Conservation (phyloP, 2,329 filamentous ascomycete species). For the Sporothrix euskadiensis region DNA sequence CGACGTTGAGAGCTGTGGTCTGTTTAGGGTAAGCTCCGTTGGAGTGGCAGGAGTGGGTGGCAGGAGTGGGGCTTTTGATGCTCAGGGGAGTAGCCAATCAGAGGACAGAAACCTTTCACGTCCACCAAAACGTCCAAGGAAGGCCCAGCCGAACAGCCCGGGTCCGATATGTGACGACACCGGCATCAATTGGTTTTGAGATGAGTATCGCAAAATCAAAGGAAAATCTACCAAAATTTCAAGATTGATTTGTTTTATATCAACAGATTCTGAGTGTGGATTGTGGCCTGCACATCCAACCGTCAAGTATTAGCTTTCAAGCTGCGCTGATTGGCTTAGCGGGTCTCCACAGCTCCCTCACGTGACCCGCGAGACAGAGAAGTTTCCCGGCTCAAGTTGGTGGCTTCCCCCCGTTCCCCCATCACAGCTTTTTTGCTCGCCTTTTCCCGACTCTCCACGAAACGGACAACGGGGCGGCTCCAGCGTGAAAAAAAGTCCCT, state of each 20-base stretch:
- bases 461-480: slow-evolving; percentile 20
- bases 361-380: slow-evolving; percentile 30
- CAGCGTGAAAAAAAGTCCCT: slow-evolving; percentile 5
- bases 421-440: slow-evolving; percentile 30
- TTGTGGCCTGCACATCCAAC: neutral
- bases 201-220: neutral
- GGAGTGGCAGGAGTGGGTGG: neutral
- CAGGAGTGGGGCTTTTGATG: slow-evolving; percentile 2
- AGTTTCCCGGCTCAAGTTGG: slow-evolving; percentile 27
- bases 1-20: neutral
- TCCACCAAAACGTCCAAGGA: neutral
- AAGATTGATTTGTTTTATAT: neutral
- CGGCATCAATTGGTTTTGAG: slow-evolving; percentile 2
- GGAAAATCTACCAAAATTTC: neutral
- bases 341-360: slow-evolving; percentile 8
- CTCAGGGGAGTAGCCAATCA: slow-evolving; percentile 14
- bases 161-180: neutral
- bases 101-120: neutral
- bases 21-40: slow-evolving; percentile 9
- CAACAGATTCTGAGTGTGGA: too few species aligned
- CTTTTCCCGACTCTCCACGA: slow-evolving; percentile 31
- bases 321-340: slow-evolving; percentile 28
- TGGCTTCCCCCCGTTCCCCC: slow-evolving; percentile 9
- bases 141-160: neutral
- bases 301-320: slow-evolving; percentile 33